Base-by-base conservation (phyloP, 2,329 filamentous ascomycete species). In the Fusarium redolens region DNA sequence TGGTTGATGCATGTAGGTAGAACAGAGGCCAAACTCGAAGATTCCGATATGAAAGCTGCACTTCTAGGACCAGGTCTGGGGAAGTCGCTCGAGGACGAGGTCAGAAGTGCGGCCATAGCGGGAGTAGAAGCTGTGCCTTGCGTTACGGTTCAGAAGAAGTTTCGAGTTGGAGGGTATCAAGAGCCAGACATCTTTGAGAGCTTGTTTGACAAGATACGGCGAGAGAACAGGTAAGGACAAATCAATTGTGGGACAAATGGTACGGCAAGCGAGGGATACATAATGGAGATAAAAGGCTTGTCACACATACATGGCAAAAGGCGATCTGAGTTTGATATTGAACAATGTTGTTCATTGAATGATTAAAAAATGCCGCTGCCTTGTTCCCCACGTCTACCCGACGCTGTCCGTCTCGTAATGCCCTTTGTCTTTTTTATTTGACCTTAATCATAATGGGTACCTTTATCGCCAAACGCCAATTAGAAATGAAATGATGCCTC, bases 91-190 rank as follows among this genome's bases (percentile, higher is more conserved):
- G 81, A 84, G 65, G 74, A 74, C 12, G 78, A 81, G 63, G 79
- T 79, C 3, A 60, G 76, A 47, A 69, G 51, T 12, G 80, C 81
- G 45, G 74, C 75, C 30, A 68, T 74, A 15, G 70, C 75, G 8
- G 81, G 80, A 11, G 82, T 95, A 59, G 85, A 85, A 63, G 93
- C 92, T 1, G 92, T 95, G 73, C 93, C 93, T 20, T 91, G 92
- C 74, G 93, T 93, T 76, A 90, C 90, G 4, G 86, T 96, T 56
- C 92, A 94, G 78, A 89, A 86, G 3, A 84, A 85, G 76, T 94
- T 90, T 80, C 87, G 91, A 71, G 85, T 96, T 22, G 90, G 91
- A 13, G 93, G 93, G 2, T 92, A 91, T 61, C 92, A 95, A 83
- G 89, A 91, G 66, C 85, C 88, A 5, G 85, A 86, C 48, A 86